These are phyloP conservation scores for Cruciata laevipes DNA, from an alignment of 257 asterid genomes.

Conservation along the genomic window DNA sequence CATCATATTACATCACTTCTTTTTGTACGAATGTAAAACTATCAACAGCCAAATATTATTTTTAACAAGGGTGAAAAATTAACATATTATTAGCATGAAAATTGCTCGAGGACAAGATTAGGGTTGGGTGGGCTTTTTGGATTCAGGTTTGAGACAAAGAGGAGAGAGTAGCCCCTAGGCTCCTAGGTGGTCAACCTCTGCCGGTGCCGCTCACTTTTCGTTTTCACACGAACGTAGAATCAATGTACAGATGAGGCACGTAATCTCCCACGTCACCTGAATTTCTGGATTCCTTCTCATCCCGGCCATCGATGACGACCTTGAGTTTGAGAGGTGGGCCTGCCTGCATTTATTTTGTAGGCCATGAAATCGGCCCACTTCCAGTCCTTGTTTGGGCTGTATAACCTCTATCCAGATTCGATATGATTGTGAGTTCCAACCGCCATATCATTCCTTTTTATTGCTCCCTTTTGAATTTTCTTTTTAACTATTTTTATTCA, in stretches of 20 bases:
- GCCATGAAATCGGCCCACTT: conserved; percentile 41
- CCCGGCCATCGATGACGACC: conserved; percentile 22
- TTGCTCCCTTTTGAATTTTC: background rate
- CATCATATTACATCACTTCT: no score
- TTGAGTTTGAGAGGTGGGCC: conserved; percentile 34
- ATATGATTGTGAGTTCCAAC: background rate
- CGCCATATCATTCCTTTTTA: background rate
- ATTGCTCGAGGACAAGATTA: background rate
- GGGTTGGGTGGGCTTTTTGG: background rate
- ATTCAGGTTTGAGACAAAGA: background rate
- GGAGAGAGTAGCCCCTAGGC: background rate
- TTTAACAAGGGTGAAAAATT: no score
- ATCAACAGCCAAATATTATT: no score
- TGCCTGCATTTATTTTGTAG: conserved; percentile 33
- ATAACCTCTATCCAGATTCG: background rate
- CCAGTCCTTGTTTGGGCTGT: conserved; percentile 14
- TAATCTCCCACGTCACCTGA: conserved; percentile 41
- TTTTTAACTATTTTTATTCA: no score
- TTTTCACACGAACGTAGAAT: background rate
- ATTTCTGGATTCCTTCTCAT: conserved; percentile 13
- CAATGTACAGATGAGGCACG: conserved; percentile 27
- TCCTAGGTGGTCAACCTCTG: conserved; percentile 9
- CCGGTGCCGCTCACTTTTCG: conserved; percentile 4
- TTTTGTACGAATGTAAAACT: no score
- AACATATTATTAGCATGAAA: no score